Evolutionary conservation across 202 grass and related monocot genomes (phyloP), one percentile per base, ranked within the genome.

Genomic region (Miscanthus sacchariflorus): DNA sequence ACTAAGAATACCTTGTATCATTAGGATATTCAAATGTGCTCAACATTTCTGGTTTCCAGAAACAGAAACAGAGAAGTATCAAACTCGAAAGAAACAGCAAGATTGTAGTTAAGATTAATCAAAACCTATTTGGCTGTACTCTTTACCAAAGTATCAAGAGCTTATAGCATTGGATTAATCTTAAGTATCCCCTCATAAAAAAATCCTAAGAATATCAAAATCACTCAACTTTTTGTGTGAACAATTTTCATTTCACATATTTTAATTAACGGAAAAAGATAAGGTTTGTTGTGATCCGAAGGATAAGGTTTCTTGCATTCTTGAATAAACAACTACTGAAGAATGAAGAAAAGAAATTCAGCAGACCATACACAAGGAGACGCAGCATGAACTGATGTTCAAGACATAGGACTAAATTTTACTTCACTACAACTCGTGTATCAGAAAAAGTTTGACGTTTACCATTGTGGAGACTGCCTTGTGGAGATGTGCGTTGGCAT

Each of bases 401-500:
- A 35, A 35, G 35, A 35, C 35, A 35, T 35, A 35, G 35, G 35
- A 35, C 35, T 35, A 35, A 35, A 35, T 35, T 35, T 35, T 35
- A 35, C 35, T 35, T 35, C 35, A 35, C 35, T 35, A 35, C 12
- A 42, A 9, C 72, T 28, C 7, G 63, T 61, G n/a, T 23, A 80
- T 42, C 1, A 28, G 27, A 43, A 48, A n/a, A 10, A 25, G 5
- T 14, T 25, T 9, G 25, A 52, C 2, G 9, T 69, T 78, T 50
- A 50, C 82, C 25, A 1, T 68, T 33, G 45, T n/a, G 56, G 23
- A 8, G 69, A 63, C 35, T 68, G 82, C 64, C 21, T 54, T 7
- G 82, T 74, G 49, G 76, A 85, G 35, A 61, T 24, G 7, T 25
- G 30, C 8, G 15, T 33, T 12, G 23, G 17, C 88, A 89, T 89